phyloP scores from a whole-genome alignment of 2,329 filamentous ascomycete species.

The Colletotrichum orchidophilum region DNA sequence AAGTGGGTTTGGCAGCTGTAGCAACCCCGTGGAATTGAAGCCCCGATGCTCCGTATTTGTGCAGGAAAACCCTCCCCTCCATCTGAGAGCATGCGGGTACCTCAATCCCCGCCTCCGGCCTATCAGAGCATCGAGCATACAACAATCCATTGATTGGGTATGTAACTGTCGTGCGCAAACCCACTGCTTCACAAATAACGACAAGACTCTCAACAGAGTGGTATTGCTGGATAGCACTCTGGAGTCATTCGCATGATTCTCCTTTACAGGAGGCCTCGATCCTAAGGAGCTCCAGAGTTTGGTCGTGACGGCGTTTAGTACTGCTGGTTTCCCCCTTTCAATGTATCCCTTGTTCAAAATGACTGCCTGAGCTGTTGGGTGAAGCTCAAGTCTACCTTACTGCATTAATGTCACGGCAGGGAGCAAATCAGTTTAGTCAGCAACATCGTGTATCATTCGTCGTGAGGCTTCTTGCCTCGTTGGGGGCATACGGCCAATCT shows the following conservation, averaged over 20 bases:
- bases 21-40: slow-evolving; percentile 5
- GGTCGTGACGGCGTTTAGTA: no score
- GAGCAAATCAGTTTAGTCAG: neutral
- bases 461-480: neutral
- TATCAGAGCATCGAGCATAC: neutral
- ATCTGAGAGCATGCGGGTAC: no score
- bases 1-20: neutral
- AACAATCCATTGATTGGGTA: neutral
- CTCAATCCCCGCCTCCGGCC: neutral
- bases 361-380: no score
- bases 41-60: no score
- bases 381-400: neutral
- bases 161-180: neutral
- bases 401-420: neutral
- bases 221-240: no score
- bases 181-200: neutral
- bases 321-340: no score
- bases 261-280: no score
- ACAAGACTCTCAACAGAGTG: neutral
- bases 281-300: no score
- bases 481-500: neutral
- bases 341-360: no score
- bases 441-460: neutral
- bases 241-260: no score
- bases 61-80: no score